Percentiles rank a stretch among this genome's conserved stretches.
phyloP scores from a whole-genome alignment of 2,329 filamentous ascomycete genomes.

The Pseudodiploospora longispora region DNA sequence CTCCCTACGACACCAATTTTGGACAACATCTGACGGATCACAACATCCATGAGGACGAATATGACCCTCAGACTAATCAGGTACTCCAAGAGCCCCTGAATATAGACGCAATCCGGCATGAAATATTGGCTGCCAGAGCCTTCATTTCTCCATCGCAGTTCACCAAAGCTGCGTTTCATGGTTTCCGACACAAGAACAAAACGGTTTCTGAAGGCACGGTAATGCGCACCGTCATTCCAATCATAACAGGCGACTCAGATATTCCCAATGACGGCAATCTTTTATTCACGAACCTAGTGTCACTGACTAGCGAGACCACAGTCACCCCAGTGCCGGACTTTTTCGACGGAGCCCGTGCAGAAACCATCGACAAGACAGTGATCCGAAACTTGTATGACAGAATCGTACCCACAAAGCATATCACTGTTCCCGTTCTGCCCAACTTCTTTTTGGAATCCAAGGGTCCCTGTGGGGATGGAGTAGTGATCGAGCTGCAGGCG shows the following conservation, averaged over 20 bases:
- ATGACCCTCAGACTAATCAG: conserved; percentile 2
- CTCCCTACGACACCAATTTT: conserved; percentile 8
- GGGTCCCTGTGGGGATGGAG: too few relatives aligned
- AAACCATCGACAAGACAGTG: too few relatives aligned
- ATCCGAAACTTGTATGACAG: too few relatives aligned
- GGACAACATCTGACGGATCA: conserved; percentile 7
- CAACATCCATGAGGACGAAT: conserved; percentile 2
- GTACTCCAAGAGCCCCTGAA: conserved; percentile 4
- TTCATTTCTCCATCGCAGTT: conserved; percentile 8
- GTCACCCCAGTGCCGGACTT: too few relatives aligned
- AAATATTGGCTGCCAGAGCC: not conserved
- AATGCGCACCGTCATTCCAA: conserved; percentile 1
- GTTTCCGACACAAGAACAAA: conserved; percentile 2
- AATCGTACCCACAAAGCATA: too few relatives aligned
- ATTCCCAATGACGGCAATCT: conserved; percentile 4
- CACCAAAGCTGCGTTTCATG: not conserved
- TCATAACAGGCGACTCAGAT: conserved; percentile 1
- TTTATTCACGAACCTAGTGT: not conserved
- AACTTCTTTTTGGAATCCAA: too few relatives aligned
- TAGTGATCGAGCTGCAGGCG: too few relatives aligned
- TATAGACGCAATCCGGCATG: conserved; percentile 1
- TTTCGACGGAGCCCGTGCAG: too few relatives aligned
- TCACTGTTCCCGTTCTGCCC: too few relatives aligned
- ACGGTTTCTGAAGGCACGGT: conserved; percentile 1
- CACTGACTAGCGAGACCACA: too few relatives aligned